Base-by-base conservation (phyloP, 2,329 filamentous ascomycete genomes). In the Fragosphaeria purpurea region DNA sequence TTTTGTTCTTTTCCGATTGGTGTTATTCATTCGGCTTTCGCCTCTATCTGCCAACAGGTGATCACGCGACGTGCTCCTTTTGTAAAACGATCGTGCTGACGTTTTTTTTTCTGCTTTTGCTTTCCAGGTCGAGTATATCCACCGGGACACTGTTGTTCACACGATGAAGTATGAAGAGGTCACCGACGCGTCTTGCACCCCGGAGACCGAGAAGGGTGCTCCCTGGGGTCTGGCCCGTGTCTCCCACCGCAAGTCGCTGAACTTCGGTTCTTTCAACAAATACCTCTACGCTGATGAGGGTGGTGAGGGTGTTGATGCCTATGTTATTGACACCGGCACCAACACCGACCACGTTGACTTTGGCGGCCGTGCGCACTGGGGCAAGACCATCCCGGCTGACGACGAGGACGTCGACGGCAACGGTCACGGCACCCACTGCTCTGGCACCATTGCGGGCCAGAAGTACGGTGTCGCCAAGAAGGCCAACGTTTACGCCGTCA, bases 391-490 rank as follows among this genome's bases (percentile, higher is more conserved):
- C 61, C 94, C 94, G 55, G 59, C 69, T 45, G 83, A 83, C 55
- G 90, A 98, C 65, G 83, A 78, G 47, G 93, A 98, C 65, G 77
- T 80, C 60, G 93, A 98, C 72, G 93, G 93, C 69, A 98, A 98
- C 63, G 93, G 93, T 56, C 93, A 98, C 76, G 93, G 93, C 63
- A 98, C 93, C 63, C 93, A 98, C 79, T 98, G 93, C 83, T 97
- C 93, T 57, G 93, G 93, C 62, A 98, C 94, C 56, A 85, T 98
- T 63, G 93, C 87, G 58, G 93, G 94, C 67, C 94, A 93, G 82
- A 96, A 95, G 77, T 98, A 95, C 67, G 93, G 93, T 80, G 93
- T 98, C 57, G 91, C 93, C 68, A 98, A 98, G 85, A 96, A 97
- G 82, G 93, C 94, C 65, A 83, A 88, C 61, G 77, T 98, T 69